A percentile compares a stretch with the other conserved stretches of the same genome.
Conservation (phyloP, 371 early-diverging fungal species). For the Rhizopus stolonifer region DNA sequence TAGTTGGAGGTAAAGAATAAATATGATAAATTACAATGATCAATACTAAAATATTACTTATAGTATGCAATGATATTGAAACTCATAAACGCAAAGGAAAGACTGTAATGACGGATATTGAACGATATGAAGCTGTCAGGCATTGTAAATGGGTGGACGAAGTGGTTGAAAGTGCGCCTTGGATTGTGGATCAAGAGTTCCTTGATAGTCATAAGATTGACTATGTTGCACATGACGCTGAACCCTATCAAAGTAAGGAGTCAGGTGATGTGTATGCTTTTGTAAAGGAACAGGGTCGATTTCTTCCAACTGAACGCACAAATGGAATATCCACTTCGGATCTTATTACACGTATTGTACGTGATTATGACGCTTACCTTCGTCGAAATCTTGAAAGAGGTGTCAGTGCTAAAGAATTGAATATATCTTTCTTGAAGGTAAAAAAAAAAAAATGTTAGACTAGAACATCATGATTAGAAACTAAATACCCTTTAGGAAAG, state of each 20-base stretch:
- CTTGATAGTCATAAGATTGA: conserved; percentile 89
- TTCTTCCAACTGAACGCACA: conserved; percentile 91
- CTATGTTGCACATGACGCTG: conserved; percentile 98
- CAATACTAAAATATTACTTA: too few relatives aligned
- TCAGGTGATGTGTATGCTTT: conserved; percentile 91
- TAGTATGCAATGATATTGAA: conserved; percentile 81
- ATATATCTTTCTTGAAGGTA: conserved; percentile 84
- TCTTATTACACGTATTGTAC: conserved; percentile 93
- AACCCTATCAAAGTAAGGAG: conserved; percentile 84
- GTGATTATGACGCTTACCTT: conserved; percentile 93
- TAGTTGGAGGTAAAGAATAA: conserved; percentile 90
- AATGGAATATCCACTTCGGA: conserved; percentile 95
- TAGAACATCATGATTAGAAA: too few relatives aligned
- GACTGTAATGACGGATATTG: conserved; percentile 87
- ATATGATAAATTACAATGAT: too few relatives aligned
- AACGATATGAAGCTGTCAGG: conserved; percentile 86
- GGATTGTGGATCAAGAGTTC: conserved; percentile 89
- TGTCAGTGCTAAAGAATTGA: conserved; percentile 86
- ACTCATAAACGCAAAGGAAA: conserved; percentile 91
- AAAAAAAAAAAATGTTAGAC: too few relatives aligned
- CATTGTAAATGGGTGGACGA: conserved; percentile 98
- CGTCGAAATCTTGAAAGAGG: conserved; percentile 93
- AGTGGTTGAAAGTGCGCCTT: conserved; percentile 87
- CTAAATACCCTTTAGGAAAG: conserved; percentile 56
- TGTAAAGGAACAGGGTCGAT: conserved; percentile 86